A percentile compares a stretch with the other conserved stretches of the same genome.
These are phyloP conservation scores for Tephrocybe sp. DNA, from an alignment of 768 basidiomycete species.

Conservation along the genomic window DNA sequence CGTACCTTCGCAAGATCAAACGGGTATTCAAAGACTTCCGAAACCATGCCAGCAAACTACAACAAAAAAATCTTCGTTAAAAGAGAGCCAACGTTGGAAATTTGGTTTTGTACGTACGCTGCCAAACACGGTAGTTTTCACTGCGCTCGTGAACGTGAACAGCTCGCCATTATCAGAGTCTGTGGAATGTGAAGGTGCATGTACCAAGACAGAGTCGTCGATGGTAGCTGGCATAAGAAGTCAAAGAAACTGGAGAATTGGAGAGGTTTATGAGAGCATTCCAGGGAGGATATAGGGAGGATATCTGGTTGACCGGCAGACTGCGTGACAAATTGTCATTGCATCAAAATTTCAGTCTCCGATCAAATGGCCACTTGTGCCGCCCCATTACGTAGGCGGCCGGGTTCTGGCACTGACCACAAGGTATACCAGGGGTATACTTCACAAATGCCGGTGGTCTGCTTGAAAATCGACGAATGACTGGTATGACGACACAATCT, in stretches of 20 bases:
- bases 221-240: constrained; percentile 13
- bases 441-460: too few species aligned
- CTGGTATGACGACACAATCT: too few species aligned
- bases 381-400: too few species aligned
- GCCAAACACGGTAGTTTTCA: constrained; percentile 48
- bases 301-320: not conserved
- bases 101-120: constrained; percentile 32
- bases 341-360: constrained; percentile 6
- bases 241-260: not conserved
- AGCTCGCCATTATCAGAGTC: constrained; percentile 6
- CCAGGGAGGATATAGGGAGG: not conserved
- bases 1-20: constrained; percentile 93
- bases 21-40: constrained; percentile 88
- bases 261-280: constrained; percentile 10
- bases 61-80: not conserved
- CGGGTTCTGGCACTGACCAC: too few species aligned
- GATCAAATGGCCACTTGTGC: too few species aligned
- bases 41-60: constrained; percentile 77
- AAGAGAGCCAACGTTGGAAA: not conserved
- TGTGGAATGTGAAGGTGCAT: not conserved
- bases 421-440: too few species aligned
- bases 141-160: constrained; percentile 23
- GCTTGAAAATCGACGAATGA: too few species aligned
- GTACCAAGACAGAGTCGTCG: constrained; percentile 14
- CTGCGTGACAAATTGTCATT: not conserved